These are phyloP conservation scores for Ceratobasidium sp. DNA, from an alignment of 1,284 basidiomycete species.

Conservation along the genomic window DNA sequence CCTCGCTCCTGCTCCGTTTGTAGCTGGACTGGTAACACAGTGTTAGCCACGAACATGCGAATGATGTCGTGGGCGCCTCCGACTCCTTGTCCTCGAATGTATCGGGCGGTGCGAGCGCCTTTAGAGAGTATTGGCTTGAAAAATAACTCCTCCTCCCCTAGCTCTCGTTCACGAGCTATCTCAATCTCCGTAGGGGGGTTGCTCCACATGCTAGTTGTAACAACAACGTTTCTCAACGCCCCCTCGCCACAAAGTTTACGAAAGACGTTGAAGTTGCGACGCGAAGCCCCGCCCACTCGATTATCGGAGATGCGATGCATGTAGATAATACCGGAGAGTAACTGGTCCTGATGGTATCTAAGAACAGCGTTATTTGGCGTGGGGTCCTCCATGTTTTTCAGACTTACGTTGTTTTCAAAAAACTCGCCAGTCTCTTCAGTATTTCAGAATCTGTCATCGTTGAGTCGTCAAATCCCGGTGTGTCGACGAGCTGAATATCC, in stretches of 20 bases:
- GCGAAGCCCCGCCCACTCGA: constrained; percentile 49
- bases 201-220: constrained; percentile 56
- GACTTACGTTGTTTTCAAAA: constrained; percentile 23
- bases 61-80: constrained; percentile 15
- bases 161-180: constrained; percentile 11
- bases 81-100: background rate
- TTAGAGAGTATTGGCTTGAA: constrained; percentile 9
- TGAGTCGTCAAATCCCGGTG: constrained; percentile 50
- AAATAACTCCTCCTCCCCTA: background rate
- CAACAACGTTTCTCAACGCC: constrained; percentile 48
- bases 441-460: constrained; percentile 31
- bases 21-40: background rate
- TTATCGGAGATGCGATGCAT: constrained; percentile 50
- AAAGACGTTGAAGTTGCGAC: constrained; percentile 51
- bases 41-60: constrained; percentile 13
- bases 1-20: background rate
- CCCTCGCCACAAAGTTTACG: constrained; percentile 51
- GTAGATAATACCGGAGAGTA: constrained; percentile 52
- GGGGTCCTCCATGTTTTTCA: background rate
- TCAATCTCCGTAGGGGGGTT: constrained; percentile 12
- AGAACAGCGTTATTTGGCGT: constrained; percentile 43
- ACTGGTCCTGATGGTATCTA: constrained; percentile 40
- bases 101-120: constrained; percentile 31
- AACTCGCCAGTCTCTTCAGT: constrained; percentile 30
- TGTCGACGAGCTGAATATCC: constrained; percentile 48